These are phyloP conservation scores for Curvularia eragrostidis DNA, from an alignment of 2,329 filamentous ascomycete species.

Conservation along the genomic window DNA sequence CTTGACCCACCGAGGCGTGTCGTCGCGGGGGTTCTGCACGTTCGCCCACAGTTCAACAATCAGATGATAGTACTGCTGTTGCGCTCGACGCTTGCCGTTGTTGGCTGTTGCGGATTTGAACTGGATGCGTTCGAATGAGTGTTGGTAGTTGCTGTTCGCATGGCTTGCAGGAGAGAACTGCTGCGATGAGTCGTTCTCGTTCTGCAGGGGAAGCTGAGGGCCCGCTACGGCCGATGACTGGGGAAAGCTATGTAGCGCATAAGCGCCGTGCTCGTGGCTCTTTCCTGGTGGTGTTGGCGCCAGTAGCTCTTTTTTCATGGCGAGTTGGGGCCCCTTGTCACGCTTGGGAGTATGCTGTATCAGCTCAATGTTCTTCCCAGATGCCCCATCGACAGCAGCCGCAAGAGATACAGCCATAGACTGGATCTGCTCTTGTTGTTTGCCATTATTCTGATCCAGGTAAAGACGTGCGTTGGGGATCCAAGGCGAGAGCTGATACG, in stretches of 20 bases:
- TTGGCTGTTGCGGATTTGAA: conserved; percentile 95
- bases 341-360: conserved; percentile 92
- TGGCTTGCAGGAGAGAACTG: conserved; percentile 46
- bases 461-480: conserved; percentile 63
- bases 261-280: conserved; percentile 49
- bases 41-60: conserved; percentile 69
- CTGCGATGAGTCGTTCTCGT: conserved; percentile 39
- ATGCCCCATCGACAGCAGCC: conserved; percentile 78
- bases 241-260: conserved; percentile 50
- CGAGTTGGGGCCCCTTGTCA: conserved; percentile 82
- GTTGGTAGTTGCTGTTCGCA: conserved; percentile 51
- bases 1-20: conserved; percentile 46
- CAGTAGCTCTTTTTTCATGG: conserved; percentile 74
- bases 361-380: conserved; percentile 78
- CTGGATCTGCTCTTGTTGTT: conserved; percentile 64
- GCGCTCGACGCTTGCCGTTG: conserved; percentile 87
- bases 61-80: conserved; percentile 93
- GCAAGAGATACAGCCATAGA: conserved; percentile 85
- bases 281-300: conserved; percentile 68
- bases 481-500: conserved; percentile 73
- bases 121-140: conserved; percentile 85
- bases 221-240: conserved; percentile 41
- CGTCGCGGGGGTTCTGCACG: conserved; percentile 41
- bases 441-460: conserved; percentile 57
- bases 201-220: conserved; percentile 54